Evolutionary conservation across 2,329 filamentous ascomycete genomes (phyloP), one percentile per base, ranked within the genome.

Genomic region (Aaosphaeria arxii): DNA sequence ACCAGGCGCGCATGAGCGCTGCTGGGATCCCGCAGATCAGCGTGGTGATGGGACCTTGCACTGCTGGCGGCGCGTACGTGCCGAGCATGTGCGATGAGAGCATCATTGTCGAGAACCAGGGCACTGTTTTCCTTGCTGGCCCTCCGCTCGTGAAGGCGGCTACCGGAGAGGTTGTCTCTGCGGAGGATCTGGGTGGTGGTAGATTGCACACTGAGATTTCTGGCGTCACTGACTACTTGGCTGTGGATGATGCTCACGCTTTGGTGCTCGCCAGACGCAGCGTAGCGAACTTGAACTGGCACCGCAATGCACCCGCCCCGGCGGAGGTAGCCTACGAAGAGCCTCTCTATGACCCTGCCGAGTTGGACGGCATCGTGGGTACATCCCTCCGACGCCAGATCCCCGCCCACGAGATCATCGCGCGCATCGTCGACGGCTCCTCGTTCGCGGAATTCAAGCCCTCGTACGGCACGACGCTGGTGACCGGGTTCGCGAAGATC

Each of bases 81-180:
- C 92, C 92, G 7, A 90, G 89, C 62, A 97, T 99, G 92, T 92
- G 88, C 51, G 94, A 97, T 68, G 94, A 97, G 78, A 91, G 85
- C 66, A 96, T 99, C 71, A 97, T 99, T 55, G 94, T 97, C 36
- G 85, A 90, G 64, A 87, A 91, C 45, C 91, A 96, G 70, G 92
- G 92, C n/a, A 91, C 95, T 58, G 96, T 99, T 67, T 99, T 97
- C 77, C 83, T 99, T 2, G 92, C 92, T 1, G 94, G 92, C 0
- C 92, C 92, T 13, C 92, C 94, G 0, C 79, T 99, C 1, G 94
- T 99, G 54, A 96, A 96, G 74, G 94, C 94, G 6, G 92, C 92
- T 7, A 99, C 94, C 0, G 94, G 92, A 9, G 92, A 99, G 72
- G 85, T 89, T 30, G 91, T 97, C 47, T 89, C 83, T 40, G 89